Evolutionary conservation across 441 rosid species (phyloP).

Genomic region (Lepidium campestre): DNA sequence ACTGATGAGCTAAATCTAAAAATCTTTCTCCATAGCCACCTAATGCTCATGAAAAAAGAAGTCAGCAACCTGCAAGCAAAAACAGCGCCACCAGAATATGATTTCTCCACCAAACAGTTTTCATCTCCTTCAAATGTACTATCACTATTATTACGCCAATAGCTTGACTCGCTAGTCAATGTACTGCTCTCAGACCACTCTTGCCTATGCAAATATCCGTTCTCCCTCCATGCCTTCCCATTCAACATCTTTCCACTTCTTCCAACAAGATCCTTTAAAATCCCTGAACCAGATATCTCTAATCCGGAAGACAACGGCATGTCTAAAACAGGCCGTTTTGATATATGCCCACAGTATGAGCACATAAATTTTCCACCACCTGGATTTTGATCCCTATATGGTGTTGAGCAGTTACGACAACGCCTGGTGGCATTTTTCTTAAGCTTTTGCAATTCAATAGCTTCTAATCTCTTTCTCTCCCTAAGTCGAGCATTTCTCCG

Average conservation of each 20-base stretch:
- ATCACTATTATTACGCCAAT: slow-evolving; percentile 50
- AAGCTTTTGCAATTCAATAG: slow-evolving; percentile 85
- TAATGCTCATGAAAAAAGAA: slow-evolving; percentile 79
- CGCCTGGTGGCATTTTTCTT: slow-evolving; percentile 78
- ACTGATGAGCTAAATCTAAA: slow-evolving; percentile 67
- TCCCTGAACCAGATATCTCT: slow-evolving; percentile 68
- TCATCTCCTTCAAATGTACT: slow-evolving; percentile 70
- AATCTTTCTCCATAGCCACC: slow-evolving; percentile 88
- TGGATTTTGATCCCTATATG: slow-evolving; percentile 87
- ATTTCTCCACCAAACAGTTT: slow-evolving; percentile 75
- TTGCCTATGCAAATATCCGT: slow-evolving; percentile 68
- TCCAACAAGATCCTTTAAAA: slow-evolving; percentile 82
- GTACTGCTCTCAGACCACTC: slow-evolving; percentile 72
- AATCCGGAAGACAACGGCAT: slow-evolving; percentile 66
- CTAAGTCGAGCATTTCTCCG: slow-evolving; percentile 68
- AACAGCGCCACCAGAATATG: slow-evolving; percentile 61
- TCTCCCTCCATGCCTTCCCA: slow-evolving; percentile 80
- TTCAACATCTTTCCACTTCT: slow-evolving; percentile 78
- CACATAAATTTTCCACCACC: slow-evolving; percentile 94
- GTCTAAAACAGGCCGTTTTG: slow-evolving; percentile 88
- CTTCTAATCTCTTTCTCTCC: slow-evolving; percentile 81
- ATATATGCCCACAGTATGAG: slow-evolving; percentile 88
- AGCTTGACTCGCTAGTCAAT: slow-evolving; percentile 55
- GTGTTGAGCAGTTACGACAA: slow-evolving; percentile 81
- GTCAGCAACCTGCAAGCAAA: slow-evolving; percentile 62